These are phyloP conservation scores for Calonectria hongkongensis DNA, from an alignment of 2,329 filamentous ascomycete genomes.

Conservation along the genomic window DNA sequence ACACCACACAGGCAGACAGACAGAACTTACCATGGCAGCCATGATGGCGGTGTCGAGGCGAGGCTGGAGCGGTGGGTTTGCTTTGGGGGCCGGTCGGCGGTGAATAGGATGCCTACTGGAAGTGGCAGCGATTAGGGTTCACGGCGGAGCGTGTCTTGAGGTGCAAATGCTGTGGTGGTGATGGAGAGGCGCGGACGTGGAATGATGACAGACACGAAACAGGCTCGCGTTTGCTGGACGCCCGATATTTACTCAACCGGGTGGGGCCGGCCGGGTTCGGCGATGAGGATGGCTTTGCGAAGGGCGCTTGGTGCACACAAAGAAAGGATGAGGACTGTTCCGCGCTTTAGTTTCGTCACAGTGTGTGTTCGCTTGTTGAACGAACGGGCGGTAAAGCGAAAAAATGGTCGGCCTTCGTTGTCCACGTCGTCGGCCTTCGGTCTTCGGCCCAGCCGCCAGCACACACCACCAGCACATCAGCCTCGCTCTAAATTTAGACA, in stretches of 20 bases:
- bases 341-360: not conserved
- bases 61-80: not conserved
- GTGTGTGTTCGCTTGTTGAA: not conserved
- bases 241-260: constrained; percentile 26
- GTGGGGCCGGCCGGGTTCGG: constrained; percentile 24
- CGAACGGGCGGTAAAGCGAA: not conserved
- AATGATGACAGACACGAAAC: constrained; percentile 19
- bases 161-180: not conserved
- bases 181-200: not conserved
- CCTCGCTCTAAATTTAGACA: not conserved
- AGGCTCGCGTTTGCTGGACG: constrained; percentile 21
- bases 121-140: not conserved
- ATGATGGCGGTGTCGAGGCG: constrained; percentile 23
- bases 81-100: too few relatives aligned
- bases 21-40: constrained; percentile 14
- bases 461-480: not conserved
- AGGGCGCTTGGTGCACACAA: not conserved
- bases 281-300: not conserved
- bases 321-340: too few relatives aligned
- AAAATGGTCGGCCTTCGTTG: constrained; percentile 24
- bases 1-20: too few relatives aligned
- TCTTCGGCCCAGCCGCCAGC: constrained; percentile 16
- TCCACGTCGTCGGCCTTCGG: constrained; percentile 32
- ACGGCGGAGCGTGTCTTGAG: too few relatives aligned
- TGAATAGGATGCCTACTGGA: too few relatives aligned